phyloP scores from a whole-genome alignment of 306 rosid species.

The Oxytropis ochrocephala region DNA sequence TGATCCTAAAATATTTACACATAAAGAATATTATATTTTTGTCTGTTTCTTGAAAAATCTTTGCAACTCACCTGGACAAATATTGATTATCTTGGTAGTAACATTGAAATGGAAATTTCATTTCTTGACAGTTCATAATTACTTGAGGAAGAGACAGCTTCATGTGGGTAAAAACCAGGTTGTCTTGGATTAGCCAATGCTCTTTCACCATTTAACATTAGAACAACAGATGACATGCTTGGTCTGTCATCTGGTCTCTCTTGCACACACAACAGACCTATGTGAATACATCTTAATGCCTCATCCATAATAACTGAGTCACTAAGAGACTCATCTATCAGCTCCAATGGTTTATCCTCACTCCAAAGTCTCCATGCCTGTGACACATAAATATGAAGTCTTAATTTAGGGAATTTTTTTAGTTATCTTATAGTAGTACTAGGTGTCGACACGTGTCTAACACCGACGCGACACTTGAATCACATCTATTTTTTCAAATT shows the following conservation, averaged over 20 bases:
- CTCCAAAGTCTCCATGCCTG: constrained; percentile 27
- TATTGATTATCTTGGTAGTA: constrained; percentile 7
- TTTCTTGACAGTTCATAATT: neutral
- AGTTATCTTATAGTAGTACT: too few species aligned
- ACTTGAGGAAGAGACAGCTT: neutral
- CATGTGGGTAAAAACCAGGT: constrained; percentile 20
- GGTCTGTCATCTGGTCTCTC: constrained; percentile 24
- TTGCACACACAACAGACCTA: constrained; percentile 24
- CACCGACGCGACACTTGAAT: too few species aligned
- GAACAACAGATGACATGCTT: constrained; percentile 22
- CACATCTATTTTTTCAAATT: too few species aligned
- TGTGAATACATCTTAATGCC: constrained; percentile 7
- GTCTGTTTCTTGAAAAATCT: too few species aligned
- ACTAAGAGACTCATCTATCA: neutral
- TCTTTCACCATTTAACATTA: constrained; percentile 22
- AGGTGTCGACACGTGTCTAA: too few species aligned
- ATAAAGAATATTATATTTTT: too few species aligned
- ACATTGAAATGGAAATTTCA: constrained; percentile 6
- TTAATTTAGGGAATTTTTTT: neutral
- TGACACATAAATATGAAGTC: neutral
- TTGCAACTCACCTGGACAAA: neutral
- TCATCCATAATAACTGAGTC: neutral
- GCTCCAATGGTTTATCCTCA: constrained; percentile 8
- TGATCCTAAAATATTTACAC: too few species aligned
- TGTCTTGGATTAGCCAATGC: constrained; percentile 5